Conservation (phyloP, 768 basidiomycete genomes). For the Pleurotus giganteus region DNA sequence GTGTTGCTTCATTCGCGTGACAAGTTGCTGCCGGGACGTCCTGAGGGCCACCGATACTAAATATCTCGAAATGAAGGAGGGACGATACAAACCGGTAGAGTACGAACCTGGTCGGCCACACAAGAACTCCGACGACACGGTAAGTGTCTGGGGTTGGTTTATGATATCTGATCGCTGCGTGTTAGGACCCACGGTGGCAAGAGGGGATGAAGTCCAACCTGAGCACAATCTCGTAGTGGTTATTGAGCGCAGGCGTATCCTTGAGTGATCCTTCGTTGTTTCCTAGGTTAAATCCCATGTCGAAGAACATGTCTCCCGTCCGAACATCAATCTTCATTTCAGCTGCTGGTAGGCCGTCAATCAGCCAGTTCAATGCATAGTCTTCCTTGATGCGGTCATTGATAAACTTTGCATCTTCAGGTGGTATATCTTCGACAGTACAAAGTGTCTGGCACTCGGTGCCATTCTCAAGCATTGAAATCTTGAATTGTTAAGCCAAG, state of each 20-base stretch:
- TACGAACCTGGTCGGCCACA: constrained; percentile 58
- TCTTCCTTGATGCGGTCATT: constrained; percentile 90
- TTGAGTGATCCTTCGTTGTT: constrained; percentile 58
- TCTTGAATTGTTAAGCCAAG: constrained; percentile 36
- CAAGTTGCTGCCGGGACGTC: constrained; percentile 51
- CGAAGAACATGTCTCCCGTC: constrained; percentile 85
- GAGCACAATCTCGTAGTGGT: constrained; percentile 88
- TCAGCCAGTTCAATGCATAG: constrained; percentile 91
- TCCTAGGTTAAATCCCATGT: constrained; percentile 94
- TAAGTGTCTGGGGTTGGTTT: constrained; percentile 62
- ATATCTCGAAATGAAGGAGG: neutral
- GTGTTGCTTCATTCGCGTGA: constrained; percentile 35
- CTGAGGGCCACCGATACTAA: constrained; percentile 65
- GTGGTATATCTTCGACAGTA: constrained; percentile 47
- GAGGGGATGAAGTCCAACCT: constrained; percentile 39
- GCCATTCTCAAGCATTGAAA: constrained; percentile 79
- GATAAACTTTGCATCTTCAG: constrained; percentile 82
- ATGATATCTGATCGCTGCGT: constrained; percentile 64
- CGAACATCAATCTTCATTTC: constrained; percentile 85
- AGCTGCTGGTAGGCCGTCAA: constrained; percentile 91
- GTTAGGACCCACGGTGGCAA: neutral
- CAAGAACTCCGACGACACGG: constrained; percentile 89
- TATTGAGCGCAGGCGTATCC: constrained; percentile 74
- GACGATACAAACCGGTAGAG: neutral
- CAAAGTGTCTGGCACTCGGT: constrained; percentile 79